Evolutionary conservation across 768 basidiomycete species (phyloP).

Genomic region (Lactarius indigo): DNA sequence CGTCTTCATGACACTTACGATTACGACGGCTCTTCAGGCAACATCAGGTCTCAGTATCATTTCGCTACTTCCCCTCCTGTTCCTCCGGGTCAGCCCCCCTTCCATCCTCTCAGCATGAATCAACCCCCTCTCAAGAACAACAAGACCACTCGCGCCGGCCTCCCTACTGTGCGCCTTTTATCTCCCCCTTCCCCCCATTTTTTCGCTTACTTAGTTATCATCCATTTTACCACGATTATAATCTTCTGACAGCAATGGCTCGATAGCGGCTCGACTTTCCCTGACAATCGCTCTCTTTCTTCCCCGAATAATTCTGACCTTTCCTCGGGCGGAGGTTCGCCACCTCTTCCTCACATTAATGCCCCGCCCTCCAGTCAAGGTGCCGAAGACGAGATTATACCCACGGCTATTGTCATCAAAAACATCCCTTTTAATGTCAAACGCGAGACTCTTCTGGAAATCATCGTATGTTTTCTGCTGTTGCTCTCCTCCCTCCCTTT

Average conservation of each 20-base stretch:
- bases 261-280: conserved; percentile 47
- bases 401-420: conserved; percentile 99
- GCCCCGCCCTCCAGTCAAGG: conserved; percentile 49
- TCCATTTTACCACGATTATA: conserved; percentile 12
- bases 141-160: conserved; percentile 63
- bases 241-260: conserved; percentile 71
- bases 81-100: conserved; percentile 45
- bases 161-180: conserved; percentile 60
- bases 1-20: conserved; percentile 86
- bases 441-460: conserved; percentile 91
- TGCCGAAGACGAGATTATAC: conserved; percentile 89
- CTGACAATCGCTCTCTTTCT: conserved; percentile 79
- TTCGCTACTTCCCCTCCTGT: conserved; percentile 63
- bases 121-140: conserved; percentile 77
- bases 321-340: conserved; percentile 83
- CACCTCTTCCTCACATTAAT: conserved; percentile 47
- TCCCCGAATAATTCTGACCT: conserved; percentile 87
- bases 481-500: background rate
- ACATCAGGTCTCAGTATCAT: conserved; percentile 60
- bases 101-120: conserved; percentile 50
- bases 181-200: conserved; percentile 19
- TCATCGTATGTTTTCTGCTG: conserved; percentile 68
- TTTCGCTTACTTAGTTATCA: conserved; percentile 24
- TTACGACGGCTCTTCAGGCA: conserved; percentile 61
- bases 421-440: conserved; percentile 99